Evolutionary conservation across 768 basidiomycete species (phyloP), one percentile per base, ranked within the genome.

Genomic region (Lactarius quietus): DNA sequence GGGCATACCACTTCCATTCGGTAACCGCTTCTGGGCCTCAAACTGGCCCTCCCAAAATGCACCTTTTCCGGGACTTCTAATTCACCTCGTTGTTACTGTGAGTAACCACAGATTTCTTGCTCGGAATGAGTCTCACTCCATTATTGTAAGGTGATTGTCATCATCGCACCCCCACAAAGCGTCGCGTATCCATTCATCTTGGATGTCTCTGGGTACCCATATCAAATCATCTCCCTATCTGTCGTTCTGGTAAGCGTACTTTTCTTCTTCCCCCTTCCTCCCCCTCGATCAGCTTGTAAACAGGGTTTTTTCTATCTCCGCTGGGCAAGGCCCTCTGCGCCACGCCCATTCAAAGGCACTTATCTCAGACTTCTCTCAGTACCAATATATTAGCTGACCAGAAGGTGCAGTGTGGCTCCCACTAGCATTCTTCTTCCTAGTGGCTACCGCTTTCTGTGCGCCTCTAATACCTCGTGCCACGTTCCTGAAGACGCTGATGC

Each of bases 151-250:
- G 70, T 80, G 28, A 81, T 86, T 48, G 76, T 86, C 53, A 86
- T 86, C 57, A 70, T 86, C 52, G 85, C 71, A 1, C 85, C 85
- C 0, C 85, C 85, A 1, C 78, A 80, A 3, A 65, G 72, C 4
- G 79, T 86, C 12, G 85, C 78, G 0, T 86, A 86, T 70, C 84
- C 85, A 0, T 87, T 86, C 66, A 86, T 86, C 60, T 76, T 87
- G 4, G 84, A 86, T 61, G 77, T 86, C 15, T 77, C 77, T 71
- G 84, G 78, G 38, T 80, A 86, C 68, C 83, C 86, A 1, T 63
- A 48, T 33, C 84, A 86, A 63, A 83, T 86, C 36, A 80, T 87
- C 69, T 81, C 83, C 64, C 70, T 86, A 6, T 84, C 85, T 69
- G 78, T 86, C 55, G 78, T 85, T 39, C 38, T 81, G n/a, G 84